Evolutionary conservation across 805 yeast genomes (phyloP).

Genomic region (Yarrowia alimentaria): DNA sequence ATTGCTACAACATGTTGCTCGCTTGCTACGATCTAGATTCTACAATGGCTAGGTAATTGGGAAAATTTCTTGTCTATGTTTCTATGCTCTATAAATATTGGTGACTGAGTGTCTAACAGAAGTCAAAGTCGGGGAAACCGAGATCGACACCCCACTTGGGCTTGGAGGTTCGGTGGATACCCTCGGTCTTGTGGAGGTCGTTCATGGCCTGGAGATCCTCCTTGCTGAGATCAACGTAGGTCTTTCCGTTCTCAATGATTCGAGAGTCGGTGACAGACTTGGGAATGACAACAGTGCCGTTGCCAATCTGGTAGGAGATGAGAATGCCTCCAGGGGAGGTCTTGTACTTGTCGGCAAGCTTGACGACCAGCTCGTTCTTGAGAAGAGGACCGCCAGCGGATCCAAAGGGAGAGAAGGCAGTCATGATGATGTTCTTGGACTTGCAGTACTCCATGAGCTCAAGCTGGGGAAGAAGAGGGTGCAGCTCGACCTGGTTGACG

Average conservation of each 20-base stretch:
- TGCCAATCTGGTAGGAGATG: slow-evolving; percentile 61
- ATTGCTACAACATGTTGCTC: too few relatives aligned
- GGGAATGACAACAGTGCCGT: too few relatives aligned
- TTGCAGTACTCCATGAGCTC: too few relatives aligned
- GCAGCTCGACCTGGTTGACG: slow-evolving; percentile 71
- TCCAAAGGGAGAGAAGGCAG: too few relatives aligned
- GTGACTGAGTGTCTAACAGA: too few relatives aligned
- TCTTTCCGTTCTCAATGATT: slow-evolving; percentile 46
- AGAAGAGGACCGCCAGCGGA: slow-evolving; percentile 62
- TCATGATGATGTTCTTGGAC: too few relatives aligned
- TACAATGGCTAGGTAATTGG: too few relatives aligned
- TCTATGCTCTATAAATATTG: too few relatives aligned
- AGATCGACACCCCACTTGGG: slow-evolving; percentile 38
- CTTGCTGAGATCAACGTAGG: slow-evolving; percentile 42
- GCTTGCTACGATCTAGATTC: too few relatives aligned
- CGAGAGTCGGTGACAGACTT: too few relatives aligned
- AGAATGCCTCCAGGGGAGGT: slow-evolving; percentile 56
- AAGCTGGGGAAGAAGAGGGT: slow-evolving; percentile 66
- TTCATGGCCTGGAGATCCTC: slow-evolving; percentile 45
- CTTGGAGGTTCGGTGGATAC: slow-evolving; percentile 33
- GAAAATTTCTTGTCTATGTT: background rate
- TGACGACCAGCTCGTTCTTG: slow-evolving; percentile 48
- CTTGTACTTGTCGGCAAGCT: slow-evolving; percentile 56
- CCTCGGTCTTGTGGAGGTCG: slow-evolving; percentile 35
- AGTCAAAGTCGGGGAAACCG: slow-evolving; percentile 31